phyloP scores from a whole-genome alignment of 169 alveolate species.

The Cryptosporidium ubiquitum region DNA sequence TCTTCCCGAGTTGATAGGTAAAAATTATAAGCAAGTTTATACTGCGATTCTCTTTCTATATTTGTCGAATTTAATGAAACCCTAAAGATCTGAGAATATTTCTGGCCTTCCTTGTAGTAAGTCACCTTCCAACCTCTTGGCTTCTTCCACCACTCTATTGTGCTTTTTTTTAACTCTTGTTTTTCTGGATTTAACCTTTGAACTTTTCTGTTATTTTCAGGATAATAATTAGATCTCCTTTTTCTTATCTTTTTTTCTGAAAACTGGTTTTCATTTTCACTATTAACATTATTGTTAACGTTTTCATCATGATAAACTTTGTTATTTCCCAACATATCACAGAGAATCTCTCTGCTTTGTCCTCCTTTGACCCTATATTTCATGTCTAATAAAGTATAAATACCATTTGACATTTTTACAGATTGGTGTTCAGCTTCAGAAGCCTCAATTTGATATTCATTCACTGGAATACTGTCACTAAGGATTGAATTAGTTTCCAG shows the following conservation, averaged over 20 bases:
- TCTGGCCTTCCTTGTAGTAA: constrained; percentile 37
- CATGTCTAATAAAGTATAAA: constrained; percentile 39
- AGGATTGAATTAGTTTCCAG: not conserved
- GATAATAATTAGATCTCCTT: not conserved
- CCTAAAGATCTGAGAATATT: constrained; percentile 22
- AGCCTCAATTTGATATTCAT: not conserved
- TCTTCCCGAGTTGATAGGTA: constrained; percentile 14
- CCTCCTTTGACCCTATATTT: constrained; percentile 25
- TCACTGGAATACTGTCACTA: not conserved
- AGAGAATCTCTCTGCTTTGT: constrained; percentile 1
- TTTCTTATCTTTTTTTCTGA: not conserved
- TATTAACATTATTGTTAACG: not conserved
- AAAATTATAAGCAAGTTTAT: constrained; percentile 47
- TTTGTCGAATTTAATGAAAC: constrained; percentile 24
- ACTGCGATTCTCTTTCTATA: constrained; percentile 49
- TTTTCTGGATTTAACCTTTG: constrained; percentile 7
- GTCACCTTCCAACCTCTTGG: constrained; percentile 73
- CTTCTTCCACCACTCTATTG: constrained; percentile 66
- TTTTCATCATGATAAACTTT: not conserved
- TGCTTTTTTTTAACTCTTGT: not conserved
- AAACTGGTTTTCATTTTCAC: not conserved
- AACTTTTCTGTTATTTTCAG: not conserved
- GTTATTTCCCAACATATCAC: not conserved
- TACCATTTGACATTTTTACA: constrained; percentile 23
- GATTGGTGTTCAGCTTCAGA: not conserved